These are phyloP conservation scores for Hyphodiscus sp. DNA, from an alignment of 2,329 filamentous ascomycete genomes.

Conservation along the genomic window DNA sequence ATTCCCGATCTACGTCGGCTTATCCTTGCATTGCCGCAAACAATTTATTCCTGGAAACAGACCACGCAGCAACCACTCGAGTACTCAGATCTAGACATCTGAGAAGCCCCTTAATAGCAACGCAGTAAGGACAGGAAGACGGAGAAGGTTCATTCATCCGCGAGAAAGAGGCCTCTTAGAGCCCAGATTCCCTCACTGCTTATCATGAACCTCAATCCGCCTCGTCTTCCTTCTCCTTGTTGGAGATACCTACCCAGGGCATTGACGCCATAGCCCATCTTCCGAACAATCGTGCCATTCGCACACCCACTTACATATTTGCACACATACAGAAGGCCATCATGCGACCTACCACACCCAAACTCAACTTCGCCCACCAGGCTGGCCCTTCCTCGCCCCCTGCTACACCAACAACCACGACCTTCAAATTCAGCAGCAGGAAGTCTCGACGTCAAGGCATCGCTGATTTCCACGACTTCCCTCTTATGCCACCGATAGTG, in stretches of 20 bases:
- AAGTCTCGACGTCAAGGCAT: conserved; percentile 23
- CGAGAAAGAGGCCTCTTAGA: conserved; percentile 19
- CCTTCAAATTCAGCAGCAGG: conserved; percentile 27
- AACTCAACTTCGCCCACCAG: conserved; percentile 33
- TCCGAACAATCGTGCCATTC: neutral
- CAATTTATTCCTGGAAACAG: neutral
- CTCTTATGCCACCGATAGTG: conserved; percentile 25
- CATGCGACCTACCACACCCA: conserved; percentile 38
- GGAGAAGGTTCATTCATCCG: conserved; percentile 1
- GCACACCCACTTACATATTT: conserved; percentile 3
- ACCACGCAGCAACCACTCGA: neutral
- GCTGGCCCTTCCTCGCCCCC: conserved; percentile 42
- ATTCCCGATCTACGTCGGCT: neutral
- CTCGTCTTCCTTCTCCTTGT: conserved; percentile 28
- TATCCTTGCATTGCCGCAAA: neutral
- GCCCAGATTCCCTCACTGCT: conserved; percentile 18
- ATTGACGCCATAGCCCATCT: conserved; percentile 27
- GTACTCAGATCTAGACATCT: neutral
- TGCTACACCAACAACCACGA: conserved; percentile 37
- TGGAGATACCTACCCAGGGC: conserved; percentile 30
- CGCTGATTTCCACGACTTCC: conserved; percentile 12
- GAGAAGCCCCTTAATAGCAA: conserved; percentile 6
- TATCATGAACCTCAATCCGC: conserved; percentile 32
- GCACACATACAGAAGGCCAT: conserved; percentile 10
- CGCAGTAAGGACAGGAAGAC: conserved; percentile 1